Evolutionary conservation across 345 rosid species (phyloP), one percentile per base, ranked within the genome.

Genomic region (Brassica cretica): DNA sequence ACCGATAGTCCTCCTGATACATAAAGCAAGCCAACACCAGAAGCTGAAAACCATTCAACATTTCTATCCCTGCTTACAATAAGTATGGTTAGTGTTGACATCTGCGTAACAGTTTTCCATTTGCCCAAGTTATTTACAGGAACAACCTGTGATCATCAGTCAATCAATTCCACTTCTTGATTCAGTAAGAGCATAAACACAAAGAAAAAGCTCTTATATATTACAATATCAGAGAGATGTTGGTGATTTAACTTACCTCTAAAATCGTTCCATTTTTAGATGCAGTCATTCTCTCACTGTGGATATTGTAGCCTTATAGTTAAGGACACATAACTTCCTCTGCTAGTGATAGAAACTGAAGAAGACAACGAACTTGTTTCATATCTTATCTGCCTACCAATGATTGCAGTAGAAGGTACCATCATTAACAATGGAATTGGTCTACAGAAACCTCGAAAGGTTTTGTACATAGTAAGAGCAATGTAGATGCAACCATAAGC

Each of bases 101-200:
- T 93, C 85, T 95, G 99, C 11, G 91, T 84, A 8, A 97, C 98
- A 4, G 99, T 95, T 88, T 95, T 93, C 98, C 98, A 92, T 82
- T 95, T 95, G 11, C 97, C 99, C 85, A 95, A 82, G 75, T 87
- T 93, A 89, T 91, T 95, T 77, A 95, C 99, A 16, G 98, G 98
- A 69, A 93, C 98, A 75, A 97, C 96, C 99, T 95, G 85, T 37
- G 15, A 32, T 10, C 63, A 78, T 60, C 69, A 59, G 49, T 44
- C 59, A 71, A 37, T 14, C 46, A 39, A 39, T 39, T 39, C 46
- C 46, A 39, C 46, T 39, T 39, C 12, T 9, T 9, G 39, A 39
- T 39, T 39, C 46, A 39, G 46, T 39, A 39, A 9, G 46, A 39
- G 46, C 46, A 39, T 39, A 39, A 9, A 39, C 46, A 9, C 12